A percentile compares a stretch with the other conserved stretches of the same genome.
These are phyloP conservation scores for Calocybe gangraenosa DNA, from an alignment of 768 basidiomycete species.

Conservation along the genomic window DNA sequence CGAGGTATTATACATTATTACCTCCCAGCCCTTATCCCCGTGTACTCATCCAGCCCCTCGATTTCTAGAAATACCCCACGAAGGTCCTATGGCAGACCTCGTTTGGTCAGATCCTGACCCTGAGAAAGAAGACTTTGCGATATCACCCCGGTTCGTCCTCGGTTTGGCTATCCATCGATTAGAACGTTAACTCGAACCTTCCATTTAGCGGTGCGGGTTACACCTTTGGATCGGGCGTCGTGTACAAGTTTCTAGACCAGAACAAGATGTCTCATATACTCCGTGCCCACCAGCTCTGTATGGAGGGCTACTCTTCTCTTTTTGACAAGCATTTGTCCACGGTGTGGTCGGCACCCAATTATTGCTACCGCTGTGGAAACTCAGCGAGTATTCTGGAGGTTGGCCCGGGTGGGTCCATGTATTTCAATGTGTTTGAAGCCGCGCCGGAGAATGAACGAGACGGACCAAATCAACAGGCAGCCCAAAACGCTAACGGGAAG, in stretches of 20 bases:
- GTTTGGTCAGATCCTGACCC: constrained; percentile 99
- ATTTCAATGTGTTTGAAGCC: constrained; percentile 98
- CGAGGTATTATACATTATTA: constrained; percentile 51
- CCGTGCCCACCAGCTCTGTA: constrained; percentile 97
- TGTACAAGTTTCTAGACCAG: constrained; percentile 93
- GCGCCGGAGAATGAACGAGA: constrained; percentile 97
- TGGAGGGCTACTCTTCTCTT: constrained; percentile 98
- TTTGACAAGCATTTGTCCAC: constrained; percentile 95
- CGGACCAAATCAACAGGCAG: constrained; percentile 76
- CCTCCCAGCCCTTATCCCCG: constrained; percentile 15
- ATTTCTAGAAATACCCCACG: constrained; percentile 89
- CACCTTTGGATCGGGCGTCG: constrained; percentile 97
- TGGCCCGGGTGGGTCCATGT: constrained; percentile 80
- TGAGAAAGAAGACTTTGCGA: constrained; percentile 99
- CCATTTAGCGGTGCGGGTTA: constrained; percentile 87
- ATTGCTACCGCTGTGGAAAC: constrained; percentile 98
- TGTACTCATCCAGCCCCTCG: constrained; percentile 20
- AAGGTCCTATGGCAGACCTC: constrained; percentile 99
- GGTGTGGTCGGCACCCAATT: constrained; percentile 98
- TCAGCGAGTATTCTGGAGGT: constrained; percentile 96
- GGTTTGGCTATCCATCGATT: constrained; percentile 13
- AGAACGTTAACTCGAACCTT: constrained; percentile 18
- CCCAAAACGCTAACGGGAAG: constrained; percentile 69
- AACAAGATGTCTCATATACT: constrained; percentile 98
- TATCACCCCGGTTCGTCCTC: constrained; percentile 82